phyloP scores from a whole-genome alignment of 176 grass and related monocot genomes.

The Puccinellia tenuiflora region DNA sequence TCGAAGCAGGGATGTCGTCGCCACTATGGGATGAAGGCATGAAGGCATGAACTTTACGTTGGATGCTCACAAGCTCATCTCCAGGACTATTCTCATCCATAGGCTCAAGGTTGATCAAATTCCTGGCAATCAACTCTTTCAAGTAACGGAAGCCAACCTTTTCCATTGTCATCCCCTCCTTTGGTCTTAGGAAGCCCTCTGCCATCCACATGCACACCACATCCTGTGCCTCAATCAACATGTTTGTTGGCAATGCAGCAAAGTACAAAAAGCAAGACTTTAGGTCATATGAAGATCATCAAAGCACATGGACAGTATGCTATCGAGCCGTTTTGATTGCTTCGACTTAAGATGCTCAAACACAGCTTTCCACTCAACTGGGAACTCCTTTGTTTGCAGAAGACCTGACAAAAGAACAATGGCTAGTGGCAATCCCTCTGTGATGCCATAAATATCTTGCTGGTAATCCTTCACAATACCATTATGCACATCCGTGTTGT shows the following conservation, averaged over 20 bases:
- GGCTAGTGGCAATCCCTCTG: slow-evolving; percentile 17
- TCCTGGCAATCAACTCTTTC: slow-evolving; percentile 28
- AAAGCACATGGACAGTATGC: slow-evolving; percentile 24
- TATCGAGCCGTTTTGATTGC: slow-evolving; percentile 3
- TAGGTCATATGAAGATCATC: slow-evolving; percentile 35
- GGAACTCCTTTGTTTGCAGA: slow-evolving; percentile 23
- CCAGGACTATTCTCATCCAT: neutral
- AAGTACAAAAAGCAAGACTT: slow-evolving; percentile 43
- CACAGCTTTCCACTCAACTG: slow-evolving; percentile 16
- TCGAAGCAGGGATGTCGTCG: neutral
- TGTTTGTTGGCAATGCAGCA: slow-evolving; percentile 21
- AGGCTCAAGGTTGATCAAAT: neutral
- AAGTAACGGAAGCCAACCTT: slow-evolving; percentile 22
- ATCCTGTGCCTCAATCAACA: neutral
- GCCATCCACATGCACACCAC: slow-evolving; percentile 39
- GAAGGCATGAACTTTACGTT: slow-evolving; percentile 35
- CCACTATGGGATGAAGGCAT: neutral
- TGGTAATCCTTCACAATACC: neutral
- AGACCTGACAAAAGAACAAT: slow-evolving; percentile 27
- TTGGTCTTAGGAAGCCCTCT: slow-evolving; percentile 34
- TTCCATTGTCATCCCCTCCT: slow-evolving; percentile 21
- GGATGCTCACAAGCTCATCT: slow-evolving; percentile 1
- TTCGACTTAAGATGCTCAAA: slow-evolving; percentile 16
- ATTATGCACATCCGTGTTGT: neutral
- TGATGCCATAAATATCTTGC: neutral